These are phyloP conservation scores for Sporobolomyces phaffii DNA, from an alignment of 768 basidiomycete genomes.

Conservation along the genomic window DNA sequence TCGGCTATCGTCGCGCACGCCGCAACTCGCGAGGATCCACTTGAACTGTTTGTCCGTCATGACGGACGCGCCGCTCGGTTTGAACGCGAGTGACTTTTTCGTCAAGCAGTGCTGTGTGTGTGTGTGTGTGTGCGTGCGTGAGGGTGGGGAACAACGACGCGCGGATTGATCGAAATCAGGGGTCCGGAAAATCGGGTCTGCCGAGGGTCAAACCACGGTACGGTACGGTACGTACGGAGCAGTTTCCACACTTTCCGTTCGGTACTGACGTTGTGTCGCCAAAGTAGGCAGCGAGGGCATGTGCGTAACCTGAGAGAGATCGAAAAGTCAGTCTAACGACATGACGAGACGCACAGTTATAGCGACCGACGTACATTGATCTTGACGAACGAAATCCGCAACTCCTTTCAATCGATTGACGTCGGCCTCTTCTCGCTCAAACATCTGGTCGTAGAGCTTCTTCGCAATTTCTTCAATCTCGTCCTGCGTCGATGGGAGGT, in stretches of 20 bases:
- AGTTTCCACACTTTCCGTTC: constrained; percentile 49
- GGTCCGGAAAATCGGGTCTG: background rate
- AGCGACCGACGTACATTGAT: constrained; percentile 46
- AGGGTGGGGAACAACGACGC: too few relatives aligned
- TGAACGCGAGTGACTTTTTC: constrained; percentile 47
- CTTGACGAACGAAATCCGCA: constrained; percentile 48
- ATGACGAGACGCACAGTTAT: background rate
- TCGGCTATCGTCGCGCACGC: constrained; percentile 53
- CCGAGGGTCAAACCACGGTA: background rate
- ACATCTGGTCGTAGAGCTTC: constrained; percentile 48
- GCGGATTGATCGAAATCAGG: too few relatives aligned
- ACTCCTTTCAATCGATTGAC: constrained; percentile 50
- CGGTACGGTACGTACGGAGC: constrained; percentile 42
- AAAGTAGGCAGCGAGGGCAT: constrained; percentile 51
- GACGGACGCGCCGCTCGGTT: constrained; percentile 37
- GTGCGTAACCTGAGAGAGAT: constrained; percentile 49
- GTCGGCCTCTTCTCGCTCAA: constrained; percentile 50
- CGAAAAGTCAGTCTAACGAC: background rate
- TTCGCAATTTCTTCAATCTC: constrained; percentile 47
- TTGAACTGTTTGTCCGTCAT: constrained; percentile 45
- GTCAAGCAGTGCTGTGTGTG: constrained; percentile 47
- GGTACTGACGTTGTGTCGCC: constrained; percentile 51
- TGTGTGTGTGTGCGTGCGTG: too few relatives aligned
- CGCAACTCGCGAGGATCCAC: constrained; percentile 50
- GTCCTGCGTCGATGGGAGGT: constrained; percentile 46